Evolutionary conservation across 805 yeast species (phyloP), one percentile per base, ranked within the genome.

Genomic region (Myxozyma lipomycoides): DNA sequence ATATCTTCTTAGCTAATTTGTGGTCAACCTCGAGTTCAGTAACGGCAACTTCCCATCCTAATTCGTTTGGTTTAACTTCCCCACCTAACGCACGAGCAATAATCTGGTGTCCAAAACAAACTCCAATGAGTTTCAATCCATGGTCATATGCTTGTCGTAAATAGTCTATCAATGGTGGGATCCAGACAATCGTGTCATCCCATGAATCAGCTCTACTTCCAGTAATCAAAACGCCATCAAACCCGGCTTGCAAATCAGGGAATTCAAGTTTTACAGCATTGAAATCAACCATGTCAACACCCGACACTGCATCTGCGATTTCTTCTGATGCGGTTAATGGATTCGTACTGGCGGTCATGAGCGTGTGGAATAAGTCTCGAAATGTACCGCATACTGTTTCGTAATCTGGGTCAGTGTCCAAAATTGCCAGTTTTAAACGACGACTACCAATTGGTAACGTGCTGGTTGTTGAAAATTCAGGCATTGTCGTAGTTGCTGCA

Each of bases 91-190:
- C 80, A 46, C 83, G 76, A 1, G 81, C 82, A 15, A 88, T 66
- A 22, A 86, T 73, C 64, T 88, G 96, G 67, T 89, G 96, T 4
- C 96, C 96, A 64, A 87, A 88, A 66, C 96, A 88, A 38, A 88
- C 71, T 2, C 95, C 95, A 4, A 78, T 75, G 3, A 81, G 36
- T 12, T 12, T 7, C 53, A 48, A 30, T 43, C 32, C 9, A 23
- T 3, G 26, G 52, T 15, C 36, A 35, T 51, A 37, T 10, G 42
- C 47, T 5, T 36, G 26, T 36, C 46, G 40, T 15, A 62, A 46
- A 47, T 51, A 72, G 32, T 60, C 67, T 3, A 62, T 59, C n/a
- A 72, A 61, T 44, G 61, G 50, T 17, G 59, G 34, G 34, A 73
- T 68, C 73, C 74, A 28, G 7, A 12, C 12, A 7, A 28, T 12